phyloP scores from a whole-genome alignment of 176 grass and related monocot genomes.

The Puya raimondii region DNA sequence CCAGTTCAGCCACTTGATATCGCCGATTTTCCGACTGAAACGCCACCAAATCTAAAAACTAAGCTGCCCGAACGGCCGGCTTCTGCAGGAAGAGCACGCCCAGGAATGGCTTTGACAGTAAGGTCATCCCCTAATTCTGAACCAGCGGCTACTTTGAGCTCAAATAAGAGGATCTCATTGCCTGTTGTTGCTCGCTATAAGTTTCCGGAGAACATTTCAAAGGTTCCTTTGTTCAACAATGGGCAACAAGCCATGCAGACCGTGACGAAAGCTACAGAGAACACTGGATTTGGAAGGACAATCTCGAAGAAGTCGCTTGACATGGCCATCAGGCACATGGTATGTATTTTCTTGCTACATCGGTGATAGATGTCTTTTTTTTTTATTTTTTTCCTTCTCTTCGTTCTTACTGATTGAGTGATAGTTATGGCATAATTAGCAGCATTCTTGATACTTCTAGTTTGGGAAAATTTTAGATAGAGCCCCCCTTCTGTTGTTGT shows the following conservation, averaged over 20 bases:
- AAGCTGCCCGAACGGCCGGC: slow-evolving; percentile 69
- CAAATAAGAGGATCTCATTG: slow-evolving; percentile 52
- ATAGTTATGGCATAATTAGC: neutral
- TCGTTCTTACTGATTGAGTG: neutral
- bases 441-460: neutral
- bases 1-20: slow-evolving; percentile 72
- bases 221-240: slow-evolving; percentile 38
- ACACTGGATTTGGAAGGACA: slow-evolving; percentile 76
- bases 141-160: slow-evolving; percentile 27
- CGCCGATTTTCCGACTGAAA: slow-evolving; percentile 81
- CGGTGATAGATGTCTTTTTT: neutral
- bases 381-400: neutral
- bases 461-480: neutral
- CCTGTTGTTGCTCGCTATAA: slow-evolving; percentile 67
- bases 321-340: slow-evolving; percentile 98
- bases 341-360: slow-evolving; percentile 25
- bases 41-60: slow-evolving; percentile 69
- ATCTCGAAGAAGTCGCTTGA: slow-evolving; percentile 97
- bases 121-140: slow-evolving; percentile 41
- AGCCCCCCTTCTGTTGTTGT: no score
- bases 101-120: slow-evolving; percentile 36
- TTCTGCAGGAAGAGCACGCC: slow-evolving; percentile 60
- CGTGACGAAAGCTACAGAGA: slow-evolving; percentile 38
- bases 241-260: slow-evolving; percentile 37
- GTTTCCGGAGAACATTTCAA: slow-evolving; percentile 58